Base-by-base conservation (phyloP, 2,329 filamentous ascomycete species). In the Trichothecium sympodiale region DNA sequence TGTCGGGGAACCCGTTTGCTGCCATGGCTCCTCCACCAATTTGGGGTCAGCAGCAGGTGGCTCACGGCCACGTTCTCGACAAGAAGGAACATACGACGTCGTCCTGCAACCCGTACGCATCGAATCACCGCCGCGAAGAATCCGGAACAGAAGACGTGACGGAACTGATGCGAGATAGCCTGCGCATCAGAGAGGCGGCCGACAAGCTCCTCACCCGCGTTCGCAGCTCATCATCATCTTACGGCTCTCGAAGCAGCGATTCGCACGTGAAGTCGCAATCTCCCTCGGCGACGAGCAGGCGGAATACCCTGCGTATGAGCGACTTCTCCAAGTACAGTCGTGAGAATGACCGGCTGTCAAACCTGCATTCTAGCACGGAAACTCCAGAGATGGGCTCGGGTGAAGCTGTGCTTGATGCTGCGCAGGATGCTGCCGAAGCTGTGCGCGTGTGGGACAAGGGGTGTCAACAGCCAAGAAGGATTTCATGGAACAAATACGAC, bases 291-390 rank as follows among this genome's bases (percentile, higher is more conserved):
- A 41, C 44, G 5, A 16, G 31, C 9, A 36, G 37, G 8, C 26
- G 37, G 5, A 46, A 53, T 29, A 47, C 39, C 9, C 38, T 55
- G 7, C 54, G 46, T 18, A 34, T 52, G 10, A 47, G 52, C 10
- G 40, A 55, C 17, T 41, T 61, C 25, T 44, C 45, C 1, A 47
- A 46, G 23, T 59, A 53, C 32, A 49, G 47, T 30, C 46, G 43
- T 17, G 43, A 41, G 25, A 53, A 55, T 17, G 47, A 54, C 36
- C 40, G 46, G 3, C 41, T 55, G 4, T 55, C 52, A 0, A 49
- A 49, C 16, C 47, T 58, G 15, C 41, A 44, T 8, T 56, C 56
- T 13, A 46, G 34, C 28, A 52, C 55, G 5, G 25, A 17, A 15
- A 28, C 35, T 25, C 5, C 23, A 5, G 32, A 23, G 31, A 35